Base-by-base conservation (phyloP, 1,284 basidiomycete species). In the Rhizopogon parksii region DNA sequence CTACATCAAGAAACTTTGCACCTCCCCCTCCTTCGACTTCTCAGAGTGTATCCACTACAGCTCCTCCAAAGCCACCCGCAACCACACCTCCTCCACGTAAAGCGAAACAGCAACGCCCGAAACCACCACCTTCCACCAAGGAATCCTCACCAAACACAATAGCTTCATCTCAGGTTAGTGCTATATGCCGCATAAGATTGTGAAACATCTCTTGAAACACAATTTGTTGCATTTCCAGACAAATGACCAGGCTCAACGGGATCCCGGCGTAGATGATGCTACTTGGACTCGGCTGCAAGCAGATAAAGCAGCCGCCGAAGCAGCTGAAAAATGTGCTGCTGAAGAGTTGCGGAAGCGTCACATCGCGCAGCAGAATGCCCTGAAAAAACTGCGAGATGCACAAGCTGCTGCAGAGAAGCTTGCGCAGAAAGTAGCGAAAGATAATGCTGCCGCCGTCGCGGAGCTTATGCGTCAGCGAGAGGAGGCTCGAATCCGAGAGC, bases 241-340 rank as follows among this genome's bases (percentile, higher is more conserved):
- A 24, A 21, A 6, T 2, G 39, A 14, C 5, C 8, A 46, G 9
- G 30, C 15, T 6, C 49, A 47, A 21, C 69, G 74, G 15, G 75
- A 77, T 56, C 51, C 63, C 5, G 74, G 71, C 3, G 74, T 77
- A 7, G 56, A 67, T 2, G 74, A 77, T 55, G 59, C 53, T 0
- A 57, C 68, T 5, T 78, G 76, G 76, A 34, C 47, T 0, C 64
- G 71, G 56, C 63, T 76, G 1, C 68, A 72, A 53, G 56, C 38
- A 3, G 70, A 69, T 42, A 71, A 70, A 50, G 49, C 57, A 27
- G 61, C 57, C 15, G 54, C 55, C 47, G 60, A 56, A 36, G 59
- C 58, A 5, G 55, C 45, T 1, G 50, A 56, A 37, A 54, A 51
- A n/a, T 24, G 50, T 30, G 54, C 54, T 1, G 47, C 59, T 52